Base-by-base conservation (phyloP, 768 basidiomycete species). In the Suillus clintonianus region DNA sequence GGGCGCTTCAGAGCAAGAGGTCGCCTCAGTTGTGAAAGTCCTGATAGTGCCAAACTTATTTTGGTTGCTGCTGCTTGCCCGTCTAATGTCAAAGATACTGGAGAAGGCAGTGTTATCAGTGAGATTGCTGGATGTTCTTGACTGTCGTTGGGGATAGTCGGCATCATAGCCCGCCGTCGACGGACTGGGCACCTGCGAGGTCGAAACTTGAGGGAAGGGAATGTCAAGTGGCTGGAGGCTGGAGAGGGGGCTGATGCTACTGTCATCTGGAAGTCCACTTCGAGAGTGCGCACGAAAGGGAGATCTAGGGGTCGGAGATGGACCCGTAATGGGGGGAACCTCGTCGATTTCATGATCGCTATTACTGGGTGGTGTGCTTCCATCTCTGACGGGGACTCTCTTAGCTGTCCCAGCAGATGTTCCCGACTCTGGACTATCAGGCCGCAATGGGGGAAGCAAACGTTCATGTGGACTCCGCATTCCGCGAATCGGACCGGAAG, bases 21-120 rank as follows among this genome's bases (percentile, higher is more conserved):
- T 94, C 64, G 89, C 82, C 66, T 93, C 92, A 36, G 93, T 94
- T 37, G 88, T 92, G 64, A 89, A 80, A n/a, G 92, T 93, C 69
- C 90, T 82, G 65, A 94, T 86, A 13, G 92, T 94, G 47, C 87
- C 90, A 74, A 86, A 94, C 72, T 85, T 89, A 71, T 85, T 88
- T 66, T 80, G 79, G 48, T 76, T 79, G 62, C 75, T 76, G 41
- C 80, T 78, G 57, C 76, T 79, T 60, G 76, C 79, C 60, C 78
- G 77, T 62, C 77, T 78, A 59, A 78, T 76, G 71, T 90, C 89
- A 60, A 90, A 78, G 63, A 90, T 76, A 66, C 89, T 90, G 59
- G 90, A 90, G 70, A 85, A 81, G n/a, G 70, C 68, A 3, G 79
- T 81, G 50, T 75, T 73, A 59, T 89, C 88, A 36, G 87, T 88